These are phyloP conservation scores for Gaertneriomyces sp. DNA, from an alignment of 192 early-diverging fungal species.

Conservation along the genomic window DNA sequence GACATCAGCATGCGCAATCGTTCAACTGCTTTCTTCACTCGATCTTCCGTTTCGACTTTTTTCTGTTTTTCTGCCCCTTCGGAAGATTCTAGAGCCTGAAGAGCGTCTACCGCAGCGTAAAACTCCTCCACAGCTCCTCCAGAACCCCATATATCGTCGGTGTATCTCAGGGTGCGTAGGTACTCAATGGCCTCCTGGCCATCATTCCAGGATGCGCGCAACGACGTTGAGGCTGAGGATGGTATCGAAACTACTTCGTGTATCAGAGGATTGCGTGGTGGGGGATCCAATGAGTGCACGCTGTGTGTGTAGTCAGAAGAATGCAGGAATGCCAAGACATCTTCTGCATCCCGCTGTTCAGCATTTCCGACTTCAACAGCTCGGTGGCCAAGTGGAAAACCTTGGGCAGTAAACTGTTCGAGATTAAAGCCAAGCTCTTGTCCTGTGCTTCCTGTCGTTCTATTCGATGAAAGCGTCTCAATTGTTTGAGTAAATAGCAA, in stretches of 20 bases:
- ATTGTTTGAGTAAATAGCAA: no score
- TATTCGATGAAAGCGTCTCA: no score
- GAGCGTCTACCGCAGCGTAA: neutral
- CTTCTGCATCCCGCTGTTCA: conserved; percentile 1
- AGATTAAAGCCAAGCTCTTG: no score
- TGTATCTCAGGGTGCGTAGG: conserved; percentile 5
- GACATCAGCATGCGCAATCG: conserved; percentile 12
- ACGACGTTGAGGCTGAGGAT: neutral
- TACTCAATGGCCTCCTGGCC: conserved; percentile 16
- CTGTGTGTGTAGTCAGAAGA: conserved; percentile 10
- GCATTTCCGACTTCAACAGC: no score
- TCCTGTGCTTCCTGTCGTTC: no score
- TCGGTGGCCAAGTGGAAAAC: no score
- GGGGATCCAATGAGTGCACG: neutral
- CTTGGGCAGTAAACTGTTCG: no score
- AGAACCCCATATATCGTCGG: conserved; percentile 13
- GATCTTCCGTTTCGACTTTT: conserved; percentile 4
- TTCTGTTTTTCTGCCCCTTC: neutral
- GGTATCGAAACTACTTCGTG: neutral
- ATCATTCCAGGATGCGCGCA: conserved; percentile 13
- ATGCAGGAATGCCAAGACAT: conserved; percentile 9
- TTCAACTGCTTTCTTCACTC: conserved; percentile 13
- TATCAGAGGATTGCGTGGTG: neutral
- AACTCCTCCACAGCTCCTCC: conserved; percentile 15
- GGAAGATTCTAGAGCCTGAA: neutral